Base-by-base conservation (phyloP, 2,329 filamentous ascomycete species). In the Claviceps arundinis region DNA sequence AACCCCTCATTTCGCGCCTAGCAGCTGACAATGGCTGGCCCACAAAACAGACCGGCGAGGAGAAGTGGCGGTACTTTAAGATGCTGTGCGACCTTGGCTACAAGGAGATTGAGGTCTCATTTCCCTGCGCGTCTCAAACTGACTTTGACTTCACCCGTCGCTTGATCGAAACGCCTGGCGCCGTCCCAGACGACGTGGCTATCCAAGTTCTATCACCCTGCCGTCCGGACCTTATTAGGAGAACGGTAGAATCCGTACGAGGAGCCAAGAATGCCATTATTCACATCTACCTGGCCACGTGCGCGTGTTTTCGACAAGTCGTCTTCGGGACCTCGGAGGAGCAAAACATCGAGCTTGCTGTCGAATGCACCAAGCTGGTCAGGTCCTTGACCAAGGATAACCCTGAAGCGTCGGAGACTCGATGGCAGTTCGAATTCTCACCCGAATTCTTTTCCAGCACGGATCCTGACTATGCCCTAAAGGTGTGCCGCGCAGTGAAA, bases 31-130 rank as follows among this genome's bases (percentile, higher is more conserved):
- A 13, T 19, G 46, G 11, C 24, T 30, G n/a, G 16, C 14, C n/a
- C 30, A 24, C 30, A 38, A 17, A 13, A 26, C 61, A 93, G 88
- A 93, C 89, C 64, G 89, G 89, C 59, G 88, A 95, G 48, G 89
- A 96, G 75, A 97, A 97, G 73, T 93, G 86, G 81, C 76, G 77
- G 56, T 97, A 90, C 76, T 97, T 97, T 76, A 84, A 90, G 70
- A 94, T 95, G 89, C 81, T 97, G 51, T 81, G 85, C 62, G 82
- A 91, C 56, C 77, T 96, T 48, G 91, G 93, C 60, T 97, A 94
- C 77, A 97, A 96, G 72, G 91, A 97, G 71, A 96, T 97, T 58
- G 91, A 97, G 67, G 85, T 96, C 19, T 93, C 90, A 4, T 97
- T 95, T 71, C 91, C 91, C 48, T 95, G 89, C 0, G 89, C 91